Evolutionary conservation across 2,329 filamentous ascomycete genomes (phyloP), one percentile per base, ranked within the genome.

Genomic region (Neonectria punicea): DNA sequence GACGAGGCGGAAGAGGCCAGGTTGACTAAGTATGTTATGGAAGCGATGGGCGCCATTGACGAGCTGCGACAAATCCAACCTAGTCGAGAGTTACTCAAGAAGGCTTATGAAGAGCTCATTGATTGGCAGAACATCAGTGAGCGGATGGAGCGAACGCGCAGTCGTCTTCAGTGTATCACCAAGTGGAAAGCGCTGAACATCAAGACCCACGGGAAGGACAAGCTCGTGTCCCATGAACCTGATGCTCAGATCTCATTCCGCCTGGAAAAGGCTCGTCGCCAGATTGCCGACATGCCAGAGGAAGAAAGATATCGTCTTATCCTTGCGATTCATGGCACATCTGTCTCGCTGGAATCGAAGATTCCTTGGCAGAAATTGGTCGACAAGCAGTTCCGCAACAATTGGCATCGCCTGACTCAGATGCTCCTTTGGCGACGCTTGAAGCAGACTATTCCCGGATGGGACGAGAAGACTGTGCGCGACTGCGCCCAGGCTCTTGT

Each of bases 81-180:
- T 4, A 75, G 78, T 1, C 70, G 74, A 3, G 67, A 75, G 9
- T 67, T 79, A 3, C 72, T 79, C 3, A 75, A 77, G n/a, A 78
- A 80, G 16, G 75, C 81, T 1, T 82, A 87, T 47, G 85, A 87
- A 66, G 79, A 83, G 18, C 77, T 88, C 34, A 83, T 93, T 66
- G 87, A 91, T 71, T 94, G 91, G 91, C 81, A 85, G 54, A 76
- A 82, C 9, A 87, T 94, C 25, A 90, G 89, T 69, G 80, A 87
- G 64, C 83, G 83, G 58, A 89, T 94, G 86, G 83, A 80, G 14
- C 81, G 83, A 53, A 88, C 82, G 9, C 84, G 92, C 49, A 91
- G 86, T 66, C 85, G 89, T 3, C 83, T 92, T 25, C 90, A 93
- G 75, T 93, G 91, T 74, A 82, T 85, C 28, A 83, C 83, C 28